phyloP scores from a whole-genome alignment of 2,329 filamentous ascomycete species.

The Cladosporium colombiae region DNA sequence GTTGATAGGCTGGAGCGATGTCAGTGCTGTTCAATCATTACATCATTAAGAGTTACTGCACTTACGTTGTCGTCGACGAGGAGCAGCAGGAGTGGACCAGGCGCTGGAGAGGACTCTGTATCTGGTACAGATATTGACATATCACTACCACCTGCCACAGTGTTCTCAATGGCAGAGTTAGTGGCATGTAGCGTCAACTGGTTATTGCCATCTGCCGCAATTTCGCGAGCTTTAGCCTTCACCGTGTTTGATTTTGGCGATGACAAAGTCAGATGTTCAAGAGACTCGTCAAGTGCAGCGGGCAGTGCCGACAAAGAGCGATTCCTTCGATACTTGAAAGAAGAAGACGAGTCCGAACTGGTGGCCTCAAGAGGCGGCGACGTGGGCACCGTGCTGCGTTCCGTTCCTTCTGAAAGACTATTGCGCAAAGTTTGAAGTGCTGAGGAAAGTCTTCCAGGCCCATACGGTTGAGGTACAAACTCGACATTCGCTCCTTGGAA shows the following conservation, averaged over 20 bases:
- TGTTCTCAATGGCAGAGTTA: not conserved
- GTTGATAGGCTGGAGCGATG: conserved; percentile 31
- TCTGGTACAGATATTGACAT: no score
- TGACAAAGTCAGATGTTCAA: not conserved
- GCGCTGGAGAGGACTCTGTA: not conserved
- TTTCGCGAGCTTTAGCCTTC: not conserved
- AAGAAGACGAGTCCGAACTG: not conserved
- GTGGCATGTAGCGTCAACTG: not conserved
- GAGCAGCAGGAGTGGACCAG: conserved; percentile 28
- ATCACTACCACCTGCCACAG: not conserved
- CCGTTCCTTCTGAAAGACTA: not conserved
- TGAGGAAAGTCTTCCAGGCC: conserved; percentile 5
- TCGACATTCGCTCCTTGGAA: not conserved
- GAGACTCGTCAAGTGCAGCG: not conserved
- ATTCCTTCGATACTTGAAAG: not conserved
- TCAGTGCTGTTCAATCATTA: not conserved
- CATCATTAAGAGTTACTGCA: conserved; percentile 16
- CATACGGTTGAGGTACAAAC: conserved; percentile 12
- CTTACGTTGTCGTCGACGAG: conserved; percentile 37
- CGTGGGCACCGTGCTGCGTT: not conserved
- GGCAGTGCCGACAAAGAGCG: not conserved
- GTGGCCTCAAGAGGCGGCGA: not conserved
- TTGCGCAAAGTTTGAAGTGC: not conserved
- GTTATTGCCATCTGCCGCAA: not conserved
- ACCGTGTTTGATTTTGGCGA: not conserved